Conservation (phyloP, 495 filamentous ascomycete genomes). For the Xylaria grammica region DNA sequence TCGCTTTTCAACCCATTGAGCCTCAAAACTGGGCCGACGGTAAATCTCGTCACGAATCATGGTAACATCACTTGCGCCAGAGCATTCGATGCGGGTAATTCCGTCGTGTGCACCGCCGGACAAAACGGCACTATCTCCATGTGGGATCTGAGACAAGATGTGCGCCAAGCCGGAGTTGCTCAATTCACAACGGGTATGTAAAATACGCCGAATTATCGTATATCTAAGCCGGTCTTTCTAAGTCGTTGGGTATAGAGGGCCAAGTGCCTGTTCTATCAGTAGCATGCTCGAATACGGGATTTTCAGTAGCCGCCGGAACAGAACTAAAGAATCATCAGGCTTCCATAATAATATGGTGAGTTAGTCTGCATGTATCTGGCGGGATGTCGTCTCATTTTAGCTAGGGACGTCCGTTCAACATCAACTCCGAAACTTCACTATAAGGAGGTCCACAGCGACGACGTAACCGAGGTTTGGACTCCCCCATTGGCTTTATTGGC, state of each 20-base stretch:
- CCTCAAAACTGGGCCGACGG: slow-evolving; percentile 47
- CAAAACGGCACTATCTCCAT: slow-evolving; percentile 64
- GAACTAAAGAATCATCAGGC: slow-evolving; percentile 77
- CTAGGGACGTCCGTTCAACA: slow-evolving; percentile 71
- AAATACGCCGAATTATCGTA: slow-evolving; percentile 51
- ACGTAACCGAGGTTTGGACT: slow-evolving; percentile 74
- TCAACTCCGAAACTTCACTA: slow-evolving; percentile 63
- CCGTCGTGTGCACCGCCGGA: slow-evolving; percentile 61
- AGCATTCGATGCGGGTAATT: slow-evolving; percentile 46
- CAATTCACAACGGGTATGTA: slow-evolving; percentile 56
- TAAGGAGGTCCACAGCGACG: slow-evolving; percentile 88
- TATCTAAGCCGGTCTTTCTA: slow-evolving; percentile 21
- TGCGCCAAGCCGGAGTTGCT: slow-evolving; percentile 37
- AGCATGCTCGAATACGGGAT: slow-evolving; percentile 61
- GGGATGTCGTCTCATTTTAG: slow-evolving; percentile 17
- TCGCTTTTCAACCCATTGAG: slow-evolving; percentile 57
- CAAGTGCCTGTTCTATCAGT: slow-evolving; percentile 69
- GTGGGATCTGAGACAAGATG: slow-evolving; percentile 60
- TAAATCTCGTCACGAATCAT: slow-evolving; percentile 52
- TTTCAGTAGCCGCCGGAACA: slow-evolving; percentile 74
- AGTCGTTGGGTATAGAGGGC: slow-evolving; percentile 39
- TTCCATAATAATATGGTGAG: slow-evolving; percentile 75
- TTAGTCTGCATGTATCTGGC: slow-evolving; percentile 9
- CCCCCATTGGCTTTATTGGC: background rate
- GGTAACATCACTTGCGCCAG: slow-evolving; percentile 63